phyloP scores from a whole-genome alignment of 768 basidiomycete species.

The Lactifluus echinatus region DNA sequence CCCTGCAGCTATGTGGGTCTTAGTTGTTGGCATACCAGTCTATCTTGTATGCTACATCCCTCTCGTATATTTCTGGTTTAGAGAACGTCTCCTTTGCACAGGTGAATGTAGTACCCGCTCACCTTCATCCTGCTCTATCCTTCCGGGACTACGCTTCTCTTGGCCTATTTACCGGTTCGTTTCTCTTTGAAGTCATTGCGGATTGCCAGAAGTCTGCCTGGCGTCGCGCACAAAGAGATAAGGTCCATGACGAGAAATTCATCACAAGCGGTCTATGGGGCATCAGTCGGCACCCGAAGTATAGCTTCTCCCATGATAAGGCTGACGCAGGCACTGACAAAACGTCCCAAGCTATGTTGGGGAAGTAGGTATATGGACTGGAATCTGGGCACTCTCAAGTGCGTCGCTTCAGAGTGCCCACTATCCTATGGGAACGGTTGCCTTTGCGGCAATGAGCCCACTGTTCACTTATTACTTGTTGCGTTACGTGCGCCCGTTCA shows the following conservation, averaged over 20 bases:
- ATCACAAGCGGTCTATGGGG: conserved; percentile 49
- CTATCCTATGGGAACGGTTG: conserved; percentile 38
- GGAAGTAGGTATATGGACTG: conserved; percentile 62
- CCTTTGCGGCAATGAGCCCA: conserved; percentile 47
- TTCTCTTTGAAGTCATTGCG: conserved; percentile 54
- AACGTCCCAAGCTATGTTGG: conserved; percentile 50
- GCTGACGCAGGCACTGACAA: not conserved
- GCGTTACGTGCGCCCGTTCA: conserved; percentile 36
- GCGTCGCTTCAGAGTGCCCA: conserved; percentile 37
- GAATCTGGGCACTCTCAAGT: conserved; percentile 52
- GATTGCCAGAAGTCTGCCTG: conserved; percentile 60
- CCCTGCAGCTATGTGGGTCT: conserved; percentile 54
- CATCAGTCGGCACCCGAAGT: conserved; percentile 69
- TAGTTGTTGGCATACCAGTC: conserved; percentile 46
- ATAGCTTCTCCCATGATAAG: conserved; percentile 17
- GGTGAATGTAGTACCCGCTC: conserved; percentile 44
- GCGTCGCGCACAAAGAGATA: conserved; percentile 48
- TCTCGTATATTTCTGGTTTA: not conserved
- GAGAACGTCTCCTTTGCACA: conserved; percentile 16
- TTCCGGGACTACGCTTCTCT: conserved; percentile 45
- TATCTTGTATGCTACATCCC: conserved; percentile 35
- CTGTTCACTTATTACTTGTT: conserved; percentile 56
- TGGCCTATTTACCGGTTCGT: conserved; percentile 45
- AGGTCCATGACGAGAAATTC: conserved; percentile 63
- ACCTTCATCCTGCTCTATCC: conserved; percentile 43